Evolutionary conservation across 371 early-diverging fungal species (phyloP).

Genomic region (Actinomucor elegans): DNA sequence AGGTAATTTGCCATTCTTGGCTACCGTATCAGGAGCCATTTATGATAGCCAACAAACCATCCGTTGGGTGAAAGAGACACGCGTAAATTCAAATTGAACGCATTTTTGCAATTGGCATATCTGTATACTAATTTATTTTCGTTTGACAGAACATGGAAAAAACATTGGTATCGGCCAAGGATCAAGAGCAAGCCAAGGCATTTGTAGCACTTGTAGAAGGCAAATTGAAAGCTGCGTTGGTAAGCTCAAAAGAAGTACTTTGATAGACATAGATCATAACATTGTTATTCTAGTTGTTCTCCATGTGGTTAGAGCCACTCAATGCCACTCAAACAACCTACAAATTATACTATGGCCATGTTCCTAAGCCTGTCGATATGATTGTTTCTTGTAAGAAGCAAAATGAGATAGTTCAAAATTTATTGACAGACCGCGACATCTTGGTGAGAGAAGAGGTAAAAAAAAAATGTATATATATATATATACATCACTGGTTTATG

Average conservation of each 20-base stretch:
- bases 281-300: slow-evolving; percentile 32
- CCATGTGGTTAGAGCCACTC: slow-evolving; percentile 48
- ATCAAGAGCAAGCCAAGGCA: slow-evolving; percentile 40
- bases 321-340: slow-evolving; percentile 37
- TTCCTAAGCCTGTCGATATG: slow-evolving; percentile 36
- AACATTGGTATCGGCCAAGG: slow-evolving; percentile 10
- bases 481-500: no score
- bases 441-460: slow-evolving; percentile 52
- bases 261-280: background rate
- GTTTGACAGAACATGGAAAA: slow-evolving; percentile 25
- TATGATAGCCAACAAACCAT: slow-evolving; percentile 34
- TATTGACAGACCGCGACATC: slow-evolving; percentile 43
- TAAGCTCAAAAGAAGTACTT: slow-evolving; percentile 11
- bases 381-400: slow-evolving; percentile 38
- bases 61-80: slow-evolving; percentile 41
- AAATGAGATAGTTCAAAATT: slow-evolving; percentile 27
- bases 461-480: no score
- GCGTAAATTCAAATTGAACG: slow-evolving; percentile 1
- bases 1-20: slow-evolving; percentile 47
- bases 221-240: slow-evolving; percentile 47
- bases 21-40: slow-evolving; percentile 37
- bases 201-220: slow-evolving; percentile 38
- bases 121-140: background rate
- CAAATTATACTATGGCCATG: slow-evolving; percentile 40
- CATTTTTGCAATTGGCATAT: no score